These are phyloP conservation scores for Amborella trichopoda DNA, from an alignment of 164 flowering plant species.

Conservation along the genomic window DNA sequence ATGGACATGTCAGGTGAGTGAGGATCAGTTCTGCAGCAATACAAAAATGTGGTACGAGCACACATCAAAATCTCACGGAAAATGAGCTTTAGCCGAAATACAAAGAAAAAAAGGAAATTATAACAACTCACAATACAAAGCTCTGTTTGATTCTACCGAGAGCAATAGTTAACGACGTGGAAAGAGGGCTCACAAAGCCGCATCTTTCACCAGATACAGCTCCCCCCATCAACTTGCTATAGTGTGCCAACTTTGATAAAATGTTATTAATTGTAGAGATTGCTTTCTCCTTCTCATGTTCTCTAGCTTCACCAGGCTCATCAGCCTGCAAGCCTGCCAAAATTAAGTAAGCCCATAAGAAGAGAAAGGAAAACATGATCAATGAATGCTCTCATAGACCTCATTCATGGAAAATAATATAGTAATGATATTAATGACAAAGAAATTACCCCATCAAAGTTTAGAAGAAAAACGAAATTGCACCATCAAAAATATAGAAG, in stretches of 20 bases:
- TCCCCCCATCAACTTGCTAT: slow-evolving; percentile 62
- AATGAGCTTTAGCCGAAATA: too few species aligned
- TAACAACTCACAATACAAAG: slow-evolving; percentile 98
- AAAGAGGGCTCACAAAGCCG: slow-evolving; percentile 22
- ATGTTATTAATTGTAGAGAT: slow-evolving; percentile 33
- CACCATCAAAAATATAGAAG: too few species aligned
- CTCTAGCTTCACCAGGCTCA: slow-evolving; percentile 62
- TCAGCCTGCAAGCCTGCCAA: slow-evolving; percentile 50
- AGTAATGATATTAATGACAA: too few species aligned
- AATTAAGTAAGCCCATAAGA: too few species aligned
- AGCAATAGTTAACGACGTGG: slow-evolving; percentile 48
- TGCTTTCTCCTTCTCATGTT: slow-evolving; percentile 64
- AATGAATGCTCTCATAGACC: too few species aligned
- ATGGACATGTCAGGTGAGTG: slow-evolving; percentile 73
- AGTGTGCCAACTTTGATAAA: slow-evolving; percentile 54
- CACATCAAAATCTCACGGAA: too few species aligned
- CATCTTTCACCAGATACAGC: slow-evolving; percentile 53
- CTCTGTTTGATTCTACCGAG: slow-evolving; percentile 99
- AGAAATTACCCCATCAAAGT: too few species aligned
- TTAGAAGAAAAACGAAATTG: too few species aligned
- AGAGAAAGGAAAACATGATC: too few species aligned
- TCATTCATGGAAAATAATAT: too few species aligned
- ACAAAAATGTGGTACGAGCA: slow-evolving; percentile 6
- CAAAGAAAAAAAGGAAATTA: slow-evolving; percentile 15
- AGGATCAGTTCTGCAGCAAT: slow-evolving; percentile 56